Conservation (phyloP, 192 early-diverging fungal genomes). For the Kickxella alabastrina region DNA sequence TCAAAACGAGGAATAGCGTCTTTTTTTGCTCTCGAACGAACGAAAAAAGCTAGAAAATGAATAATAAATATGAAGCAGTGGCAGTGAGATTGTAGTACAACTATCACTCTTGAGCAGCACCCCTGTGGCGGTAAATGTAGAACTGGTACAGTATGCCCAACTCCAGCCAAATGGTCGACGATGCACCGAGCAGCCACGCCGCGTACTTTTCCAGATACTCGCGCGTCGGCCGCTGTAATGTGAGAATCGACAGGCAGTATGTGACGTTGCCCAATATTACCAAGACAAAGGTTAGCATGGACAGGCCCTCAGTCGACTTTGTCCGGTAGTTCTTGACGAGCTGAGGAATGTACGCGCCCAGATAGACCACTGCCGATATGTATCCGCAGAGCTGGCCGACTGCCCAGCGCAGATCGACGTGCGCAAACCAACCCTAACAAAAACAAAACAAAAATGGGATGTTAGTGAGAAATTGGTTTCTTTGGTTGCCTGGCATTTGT, state of each 20-base stretch:
- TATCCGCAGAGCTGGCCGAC: constrained; percentile 68
- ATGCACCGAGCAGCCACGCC: constrained; percentile 69
- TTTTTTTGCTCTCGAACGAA: too few relatives aligned
- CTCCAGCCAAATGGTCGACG: constrained; percentile 68
- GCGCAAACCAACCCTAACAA: constrained; percentile 11
- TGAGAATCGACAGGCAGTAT: constrained; percentile 63
- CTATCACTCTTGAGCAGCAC: too few relatives aligned
- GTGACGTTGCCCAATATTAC: constrained; percentile 68
- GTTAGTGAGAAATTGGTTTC: neutral
- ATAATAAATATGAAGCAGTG: too few relatives aligned
- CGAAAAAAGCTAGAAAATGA: too few relatives aligned
- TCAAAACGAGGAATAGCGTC: constrained; percentile 75
- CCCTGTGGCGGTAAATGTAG: constrained; percentile 47
- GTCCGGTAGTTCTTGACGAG: constrained; percentile 66
- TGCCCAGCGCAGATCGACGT: constrained; percentile 20
- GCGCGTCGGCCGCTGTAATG: constrained; percentile 56
- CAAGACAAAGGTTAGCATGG: constrained; percentile 72
- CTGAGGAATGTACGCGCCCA: constrained; percentile 72
- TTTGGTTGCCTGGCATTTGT: too few relatives aligned
- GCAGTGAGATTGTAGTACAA: too few relatives aligned
- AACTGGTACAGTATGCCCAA: constrained; percentile 69
- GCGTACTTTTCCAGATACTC: constrained; percentile 61
- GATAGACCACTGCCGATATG: constrained; percentile 64
- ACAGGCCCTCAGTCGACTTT: constrained; percentile 71
- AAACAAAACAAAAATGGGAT: neutral